Conservation (phyloP, 768 basidiomycete species). For the Pluteus cervinus region DNA sequence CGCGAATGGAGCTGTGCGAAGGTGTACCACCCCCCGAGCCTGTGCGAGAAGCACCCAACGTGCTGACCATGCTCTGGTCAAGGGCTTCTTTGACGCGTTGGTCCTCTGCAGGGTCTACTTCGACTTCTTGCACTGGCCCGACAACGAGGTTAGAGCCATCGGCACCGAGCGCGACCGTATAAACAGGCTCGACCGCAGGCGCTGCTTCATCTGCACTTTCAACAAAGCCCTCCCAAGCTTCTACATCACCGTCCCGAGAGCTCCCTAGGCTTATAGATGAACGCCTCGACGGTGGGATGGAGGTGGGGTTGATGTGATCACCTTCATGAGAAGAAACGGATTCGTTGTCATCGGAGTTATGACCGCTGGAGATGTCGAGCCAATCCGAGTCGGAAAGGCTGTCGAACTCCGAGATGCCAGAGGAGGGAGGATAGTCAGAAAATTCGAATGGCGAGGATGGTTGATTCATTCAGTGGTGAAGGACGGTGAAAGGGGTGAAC, state of each 20-base stretch:
- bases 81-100: constrained; percentile 66
- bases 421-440: constrained; percentile 30
- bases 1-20: constrained; percentile 57
- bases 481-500: constrained; percentile 19
- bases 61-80: constrained; percentile 80
- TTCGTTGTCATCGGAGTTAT: constrained; percentile 67
- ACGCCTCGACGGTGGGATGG: constrained; percentile 53
- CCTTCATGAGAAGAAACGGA: constrained; percentile 57
- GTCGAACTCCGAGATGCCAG: constrained; percentile 55
- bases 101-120: constrained; percentile 52
- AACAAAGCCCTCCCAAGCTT: constrained; percentile 75
- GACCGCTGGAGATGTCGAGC: constrained; percentile 71
- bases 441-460: constrained; percentile 21
- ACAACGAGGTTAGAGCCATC: constrained; percentile 24
- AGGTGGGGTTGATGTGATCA: constrained; percentile 52
- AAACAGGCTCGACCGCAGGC: constrained; percentile 20
- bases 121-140: constrained; percentile 21
- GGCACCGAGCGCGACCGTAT: constrained; percentile 22
- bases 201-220: constrained; percentile 48
- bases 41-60: constrained; percentile 68
- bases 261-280: constrained; percentile 68
- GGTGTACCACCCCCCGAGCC: constrained; percentile 50
- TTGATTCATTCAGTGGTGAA: constrained; percentile 29
- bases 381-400: constrained; percentile 76
- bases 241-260: constrained; percentile 62